Conservation (phyloP, 1,139 yeast species). For the Suhomyces bolitotheri region DNA sequence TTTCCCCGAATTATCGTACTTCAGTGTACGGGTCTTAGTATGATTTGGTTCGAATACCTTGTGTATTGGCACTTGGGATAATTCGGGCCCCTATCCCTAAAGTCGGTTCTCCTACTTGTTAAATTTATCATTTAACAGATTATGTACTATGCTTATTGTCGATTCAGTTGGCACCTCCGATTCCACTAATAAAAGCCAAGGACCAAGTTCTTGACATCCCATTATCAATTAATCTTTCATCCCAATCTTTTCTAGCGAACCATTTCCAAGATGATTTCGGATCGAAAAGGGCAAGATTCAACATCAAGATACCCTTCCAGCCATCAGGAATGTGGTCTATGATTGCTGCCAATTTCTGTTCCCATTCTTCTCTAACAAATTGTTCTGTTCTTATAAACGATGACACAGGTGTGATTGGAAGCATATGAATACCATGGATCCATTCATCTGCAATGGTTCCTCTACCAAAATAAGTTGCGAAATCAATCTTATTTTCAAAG, state of each 20-base stretch:
- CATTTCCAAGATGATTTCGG: constrained; percentile 39
- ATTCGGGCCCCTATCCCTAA: no score
- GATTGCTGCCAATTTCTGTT: constrained; percentile 32
- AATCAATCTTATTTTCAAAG: constrained; percentile 48
- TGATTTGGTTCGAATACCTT: no score
- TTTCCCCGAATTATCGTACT: no score
- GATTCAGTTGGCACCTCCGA: constrained; percentile 27
- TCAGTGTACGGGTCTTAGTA: no score
- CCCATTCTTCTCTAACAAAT: constrained; percentile 49
- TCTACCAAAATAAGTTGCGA: constrained; percentile 46
- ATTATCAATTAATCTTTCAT: constrained; percentile 38
- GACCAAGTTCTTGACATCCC: constrained; percentile 52
- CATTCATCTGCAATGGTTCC: constrained; percentile 46
- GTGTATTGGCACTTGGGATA: no score
- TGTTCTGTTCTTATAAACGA: constrained; percentile 36
- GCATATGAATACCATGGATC: constrained; percentile 52
- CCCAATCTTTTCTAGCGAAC: constrained; percentile 43
- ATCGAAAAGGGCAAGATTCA: constrained; percentile 40
- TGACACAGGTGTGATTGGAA: constrained; percentile 47
- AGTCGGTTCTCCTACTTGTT: no score
- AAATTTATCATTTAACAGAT: no score
- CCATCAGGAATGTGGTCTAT: constrained; percentile 45
- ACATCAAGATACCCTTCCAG: constrained; percentile 46
- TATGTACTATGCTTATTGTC: no score
- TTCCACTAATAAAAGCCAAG: constrained; percentile 43